These are phyloP conservation scores for Citrus maxima DNA, from an alignment of 345 rosid species.

Conservation along the genomic window DNA sequence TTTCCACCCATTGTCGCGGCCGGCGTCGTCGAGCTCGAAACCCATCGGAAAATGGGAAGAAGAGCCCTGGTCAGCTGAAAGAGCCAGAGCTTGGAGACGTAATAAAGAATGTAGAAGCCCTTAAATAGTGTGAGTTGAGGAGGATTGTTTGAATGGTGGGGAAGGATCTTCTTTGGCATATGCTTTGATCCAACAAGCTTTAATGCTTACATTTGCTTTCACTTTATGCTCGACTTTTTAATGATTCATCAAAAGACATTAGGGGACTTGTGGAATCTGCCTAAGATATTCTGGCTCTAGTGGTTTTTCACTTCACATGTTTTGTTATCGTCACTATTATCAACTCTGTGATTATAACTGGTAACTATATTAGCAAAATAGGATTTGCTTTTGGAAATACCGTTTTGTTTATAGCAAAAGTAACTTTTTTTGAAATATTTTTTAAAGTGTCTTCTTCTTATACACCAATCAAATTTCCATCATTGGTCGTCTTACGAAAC, in stretches of 20 bases:
- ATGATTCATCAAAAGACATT: constrained; percentile 2
- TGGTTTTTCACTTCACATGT: neutral
- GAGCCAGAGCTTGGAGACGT: neutral
- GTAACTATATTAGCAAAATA: neutral
- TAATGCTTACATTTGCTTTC: neutral
- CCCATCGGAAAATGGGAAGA: constrained; percentile 2
- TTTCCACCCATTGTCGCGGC: neutral
- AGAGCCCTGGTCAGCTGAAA: neutral
- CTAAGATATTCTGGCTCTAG: constrained; percentile 13
- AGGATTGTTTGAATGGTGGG: constrained; percentile 16
- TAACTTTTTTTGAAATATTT: no score
- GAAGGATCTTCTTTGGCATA: constrained; percentile 42
- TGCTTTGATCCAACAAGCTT: constrained; percentile 23
- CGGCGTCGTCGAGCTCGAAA: neutral
- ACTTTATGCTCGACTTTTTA: constrained; percentile 6
- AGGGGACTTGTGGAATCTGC: constrained; percentile 30
- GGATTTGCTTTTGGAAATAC: neutral
- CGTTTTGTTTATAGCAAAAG: neutral
- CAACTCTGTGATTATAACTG: no score
- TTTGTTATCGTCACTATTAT: neutral
- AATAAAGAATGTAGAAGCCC: neutral
- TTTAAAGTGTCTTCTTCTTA: no score
- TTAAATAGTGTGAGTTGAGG: neutral
- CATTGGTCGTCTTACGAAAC: no score
- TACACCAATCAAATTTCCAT: no score